These are phyloP conservation scores for Eucalyptus sp. DNA, from an alignment of 345 rosid species.

Conservation along the genomic window DNA sequence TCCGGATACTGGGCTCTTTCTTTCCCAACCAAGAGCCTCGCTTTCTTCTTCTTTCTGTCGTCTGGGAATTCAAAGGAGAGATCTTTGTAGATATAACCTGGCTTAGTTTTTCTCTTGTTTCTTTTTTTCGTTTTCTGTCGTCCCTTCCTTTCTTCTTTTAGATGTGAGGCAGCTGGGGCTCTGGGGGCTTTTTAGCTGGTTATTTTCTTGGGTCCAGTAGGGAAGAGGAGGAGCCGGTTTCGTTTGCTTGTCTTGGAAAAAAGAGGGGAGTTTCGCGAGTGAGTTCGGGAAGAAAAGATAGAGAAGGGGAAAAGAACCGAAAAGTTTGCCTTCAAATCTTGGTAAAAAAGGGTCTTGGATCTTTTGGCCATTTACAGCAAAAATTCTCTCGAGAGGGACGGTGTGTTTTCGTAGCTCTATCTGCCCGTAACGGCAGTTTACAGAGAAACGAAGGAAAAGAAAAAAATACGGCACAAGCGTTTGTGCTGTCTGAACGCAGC, in stretches of 20 bases:
- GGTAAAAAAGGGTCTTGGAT: not conserved
- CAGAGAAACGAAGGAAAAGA: not conserved
- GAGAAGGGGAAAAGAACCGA: not conserved
- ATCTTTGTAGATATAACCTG: not conserved
- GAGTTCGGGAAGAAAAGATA: not conserved
- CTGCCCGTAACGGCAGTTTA: not conserved
- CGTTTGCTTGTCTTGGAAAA: not conserved
- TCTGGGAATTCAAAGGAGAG: not conserved
- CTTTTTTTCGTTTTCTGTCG: not conserved
- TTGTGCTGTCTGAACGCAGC: not conserved
- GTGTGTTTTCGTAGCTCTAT: not conserved
- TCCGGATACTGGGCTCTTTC: not conserved
- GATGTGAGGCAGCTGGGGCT: not conserved
- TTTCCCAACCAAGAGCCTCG: not conserved
- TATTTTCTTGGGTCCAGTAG: not conserved
- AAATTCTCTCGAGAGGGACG: not conserved
- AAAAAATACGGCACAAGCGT: not conserved
- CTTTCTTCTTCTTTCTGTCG: not conserved
- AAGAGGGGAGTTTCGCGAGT: not conserved
- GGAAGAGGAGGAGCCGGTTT: not conserved
- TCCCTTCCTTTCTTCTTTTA: not conserved
- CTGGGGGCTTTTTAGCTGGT: not conserved
- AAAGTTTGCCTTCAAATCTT: not conserved
- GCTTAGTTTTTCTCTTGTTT: not conserved
- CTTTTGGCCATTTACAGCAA: not conserved